Evolutionary conservation across 73 alveolate species (phyloP), one percentile per base, ranked within the genome.

Genomic region (Strombidium stylifer): DNA sequence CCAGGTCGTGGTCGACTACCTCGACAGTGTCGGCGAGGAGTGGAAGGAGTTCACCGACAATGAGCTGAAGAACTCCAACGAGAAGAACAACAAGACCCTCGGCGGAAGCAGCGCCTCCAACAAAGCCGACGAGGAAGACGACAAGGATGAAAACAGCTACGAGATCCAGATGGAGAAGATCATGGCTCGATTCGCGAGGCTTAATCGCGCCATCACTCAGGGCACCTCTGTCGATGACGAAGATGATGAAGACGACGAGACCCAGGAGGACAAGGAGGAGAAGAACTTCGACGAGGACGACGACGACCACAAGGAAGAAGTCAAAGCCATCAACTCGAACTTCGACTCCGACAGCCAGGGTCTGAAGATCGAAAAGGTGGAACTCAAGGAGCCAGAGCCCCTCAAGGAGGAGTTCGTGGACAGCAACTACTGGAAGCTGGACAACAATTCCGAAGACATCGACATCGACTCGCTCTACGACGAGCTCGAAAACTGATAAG

Each of bases 131-230:
- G 78, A 47, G 23, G 78, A 64, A 14, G 74, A 60, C 4, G 74
- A 60, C 30, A 12, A 35, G 12, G 46, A 28, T 30, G 74, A 60
- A 16, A 60, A 60, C 20, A 53, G 42, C 28, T 60, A 60, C 47
- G 74, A 60, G 28, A 42, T 60, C 51, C 37, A 60, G 61, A 60
- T 60, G 74, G 74, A 60, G 34, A 60, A 60, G 60, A 60, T 60
- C 15, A 60, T 60, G 74, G 60, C 58, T 42, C 37, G 41, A 39
- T 60, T 60, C 74, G 16, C 50, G 34, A 60, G 42, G 37, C 42
- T 60, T 31, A 60, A 60, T 19, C 20, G 47, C 27, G 42, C 35
- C 49, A 42, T 60, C 56, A 16, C 39, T 18, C 34, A 35, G 42
- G 39, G 44, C 21, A 30, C 41, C 48, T 32, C 27, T 39, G 3